These are phyloP conservation scores for Lojkania enalia DNA, from an alignment of 2,329 filamentous ascomycete genomes.

Conservation along the genomic window DNA sequence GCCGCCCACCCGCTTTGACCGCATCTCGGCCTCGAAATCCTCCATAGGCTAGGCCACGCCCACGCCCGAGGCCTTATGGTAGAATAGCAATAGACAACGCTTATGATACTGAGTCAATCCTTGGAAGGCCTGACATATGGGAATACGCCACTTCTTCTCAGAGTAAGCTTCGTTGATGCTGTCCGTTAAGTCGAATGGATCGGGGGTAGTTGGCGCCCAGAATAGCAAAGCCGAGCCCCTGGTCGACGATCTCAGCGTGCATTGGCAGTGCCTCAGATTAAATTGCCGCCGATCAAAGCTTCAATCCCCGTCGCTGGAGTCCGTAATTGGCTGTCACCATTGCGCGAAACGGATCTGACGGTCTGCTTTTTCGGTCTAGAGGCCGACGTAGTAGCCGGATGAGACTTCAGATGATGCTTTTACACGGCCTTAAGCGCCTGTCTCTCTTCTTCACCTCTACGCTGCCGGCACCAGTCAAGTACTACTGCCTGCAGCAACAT, in stretches of 20 bases:
- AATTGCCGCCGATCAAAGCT: constrained; percentile 32
- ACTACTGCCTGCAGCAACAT: constrained; percentile 29
- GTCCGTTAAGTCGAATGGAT: too few species aligned
- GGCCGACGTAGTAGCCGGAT: not conserved
- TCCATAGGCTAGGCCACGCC: too few species aligned
- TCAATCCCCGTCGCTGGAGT: constrained; percentile 11
- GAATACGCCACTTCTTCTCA: too few species aligned
- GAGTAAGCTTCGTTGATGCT: too few species aligned
- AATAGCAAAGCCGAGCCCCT: constrained; percentile 24
- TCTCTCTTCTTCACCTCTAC: constrained; percentile 19
- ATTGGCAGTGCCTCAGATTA: constrained; percentile 27
- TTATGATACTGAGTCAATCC: too few species aligned
- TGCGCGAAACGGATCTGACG: constrained; percentile 13
- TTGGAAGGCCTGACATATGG: too few species aligned
- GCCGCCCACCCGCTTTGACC: too few species aligned
- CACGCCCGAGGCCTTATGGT: too few species aligned
- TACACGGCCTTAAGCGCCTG: not conserved
- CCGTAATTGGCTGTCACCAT: constrained; percentile 21
- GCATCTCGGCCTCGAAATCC: too few species aligned
- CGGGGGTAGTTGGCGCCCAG: constrained; percentile 22
- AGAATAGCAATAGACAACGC: too few species aligned
- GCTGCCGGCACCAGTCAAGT: constrained; percentile 29
- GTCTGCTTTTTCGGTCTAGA: not conserved
- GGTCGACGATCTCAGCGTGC: constrained; percentile 13
- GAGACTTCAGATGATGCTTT: too few species aligned